phyloP scores from a whole-genome alignment of 495 filamentous ascomycete species.

The Astrocystis sublimbata region DNA sequence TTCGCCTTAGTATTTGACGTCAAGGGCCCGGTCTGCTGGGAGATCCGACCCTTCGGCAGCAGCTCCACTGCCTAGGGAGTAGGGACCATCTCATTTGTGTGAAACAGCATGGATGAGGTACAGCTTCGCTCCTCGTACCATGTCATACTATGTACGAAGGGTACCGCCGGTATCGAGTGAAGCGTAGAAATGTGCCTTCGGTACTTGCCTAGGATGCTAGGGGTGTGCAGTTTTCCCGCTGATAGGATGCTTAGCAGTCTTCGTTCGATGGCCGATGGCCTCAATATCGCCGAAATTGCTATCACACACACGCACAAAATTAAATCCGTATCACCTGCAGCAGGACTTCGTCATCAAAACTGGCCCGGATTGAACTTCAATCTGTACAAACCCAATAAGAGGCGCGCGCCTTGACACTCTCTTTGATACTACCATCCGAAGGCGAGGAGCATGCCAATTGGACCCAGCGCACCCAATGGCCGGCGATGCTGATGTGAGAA shows the following conservation, averaged over 20 bases:
- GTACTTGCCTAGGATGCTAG: too few relatives aligned
- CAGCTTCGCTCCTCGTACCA: neutral
- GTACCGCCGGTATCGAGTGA: neutral
- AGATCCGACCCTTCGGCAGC: conserved; percentile 16
- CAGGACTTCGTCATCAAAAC: conserved; percentile 13
- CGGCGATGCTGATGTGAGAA: conserved; percentile 15
- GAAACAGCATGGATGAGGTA: conserved; percentile 1
- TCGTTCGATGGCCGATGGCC: neutral
- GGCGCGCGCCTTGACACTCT: neutral
- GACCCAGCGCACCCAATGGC: conserved; percentile 7
- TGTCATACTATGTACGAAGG: neutral
- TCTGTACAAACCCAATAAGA: conserved; percentile 5
- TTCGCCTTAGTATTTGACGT: conserved; percentile 16
- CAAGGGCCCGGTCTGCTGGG: conserved; percentile 7
- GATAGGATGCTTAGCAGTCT: conserved; percentile 5
- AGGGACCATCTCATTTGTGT: conserved; percentile 4
- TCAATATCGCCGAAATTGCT: conserved; percentile 9
- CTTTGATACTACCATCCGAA: conserved; percentile 7
- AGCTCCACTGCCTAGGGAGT: neutral
- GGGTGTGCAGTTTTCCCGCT: conserved; percentile 16
- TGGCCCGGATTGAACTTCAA: neutral
- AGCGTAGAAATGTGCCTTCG: conserved; percentile 1
- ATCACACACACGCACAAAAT: too few relatives aligned
- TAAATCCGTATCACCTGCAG: conserved; percentile 12
- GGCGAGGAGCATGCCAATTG: conserved; percentile 3